phyloP scores from a whole-genome alignment of 495 filamentous ascomycete genomes.

The Xylaria telfairii region DNA sequence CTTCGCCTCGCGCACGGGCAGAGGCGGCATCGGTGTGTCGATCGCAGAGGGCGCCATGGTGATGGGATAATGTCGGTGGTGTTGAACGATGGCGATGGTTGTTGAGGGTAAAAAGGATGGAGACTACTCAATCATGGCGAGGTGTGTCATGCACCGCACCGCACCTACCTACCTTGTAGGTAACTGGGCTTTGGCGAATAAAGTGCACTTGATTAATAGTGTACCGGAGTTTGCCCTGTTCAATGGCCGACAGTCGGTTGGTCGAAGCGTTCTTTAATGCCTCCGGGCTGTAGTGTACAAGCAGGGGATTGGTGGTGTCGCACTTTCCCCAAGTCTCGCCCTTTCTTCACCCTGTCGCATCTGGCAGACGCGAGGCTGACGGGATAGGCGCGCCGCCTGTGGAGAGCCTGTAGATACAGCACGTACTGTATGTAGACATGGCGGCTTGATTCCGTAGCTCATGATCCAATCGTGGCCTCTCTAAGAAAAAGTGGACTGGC shows the following conservation, averaged over 20 bases:
- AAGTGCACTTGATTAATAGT: not conserved
- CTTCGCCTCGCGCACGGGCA: constrained; percentile 43
- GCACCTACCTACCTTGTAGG: not conserved
- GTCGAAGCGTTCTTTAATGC: constrained; percentile 11
- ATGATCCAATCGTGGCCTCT: not conserved
- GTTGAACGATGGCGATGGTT: constrained; percentile 9
- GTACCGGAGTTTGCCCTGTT: not conserved
- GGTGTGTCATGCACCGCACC: not conserved
- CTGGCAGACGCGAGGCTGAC: constrained; percentile 22
- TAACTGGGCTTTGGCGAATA: not conserved
- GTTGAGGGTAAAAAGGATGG: not conserved
- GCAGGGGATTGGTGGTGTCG: constrained; percentile 7
- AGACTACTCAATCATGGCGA: constrained; percentile 21
- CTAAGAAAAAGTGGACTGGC: not conserved
- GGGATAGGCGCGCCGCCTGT: constrained; percentile 9
- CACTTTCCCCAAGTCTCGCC: not conserved
- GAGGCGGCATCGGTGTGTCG: constrained; percentile 39
- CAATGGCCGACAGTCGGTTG: not conserved
- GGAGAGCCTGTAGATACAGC: not conserved
- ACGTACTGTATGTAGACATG: not conserved
- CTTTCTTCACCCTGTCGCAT: constrained; percentile 14
- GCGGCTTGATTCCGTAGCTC: constrained; percentile 1
- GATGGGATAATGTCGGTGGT: not conserved
- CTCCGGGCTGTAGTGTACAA: not conserved
- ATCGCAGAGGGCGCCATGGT: constrained; percentile 54